Conservation (phyloP, 2,329 filamentous ascomycete genomes). For the Penicillium sp. region DNA sequence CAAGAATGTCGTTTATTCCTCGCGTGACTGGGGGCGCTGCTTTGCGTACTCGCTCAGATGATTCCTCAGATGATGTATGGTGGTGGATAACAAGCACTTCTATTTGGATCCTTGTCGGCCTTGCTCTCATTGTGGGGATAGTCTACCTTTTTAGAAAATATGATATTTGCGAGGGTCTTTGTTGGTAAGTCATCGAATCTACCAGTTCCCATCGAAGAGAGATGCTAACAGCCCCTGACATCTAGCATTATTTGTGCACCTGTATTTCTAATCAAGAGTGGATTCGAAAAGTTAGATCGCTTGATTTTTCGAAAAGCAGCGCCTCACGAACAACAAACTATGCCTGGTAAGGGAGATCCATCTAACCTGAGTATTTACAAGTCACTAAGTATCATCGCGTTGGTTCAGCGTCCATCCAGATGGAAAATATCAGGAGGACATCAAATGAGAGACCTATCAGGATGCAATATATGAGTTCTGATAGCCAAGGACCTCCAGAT, state of each 20-base stretch:
- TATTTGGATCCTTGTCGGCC: accelerated
- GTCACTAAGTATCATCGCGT: not conserved
- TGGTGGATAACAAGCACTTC: accelerated
- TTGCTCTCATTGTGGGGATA: not conserved
- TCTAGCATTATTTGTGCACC: not conserved
- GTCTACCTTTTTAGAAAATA: too few species aligned
- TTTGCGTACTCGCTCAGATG: not conserved
- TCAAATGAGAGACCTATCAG: too few species aligned
- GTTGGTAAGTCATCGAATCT: not conserved
- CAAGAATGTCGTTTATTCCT: not conserved
- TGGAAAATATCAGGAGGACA: not conserved
- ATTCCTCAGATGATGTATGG: not conserved
- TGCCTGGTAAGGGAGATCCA: not conserved
- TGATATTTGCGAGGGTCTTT: not conserved
- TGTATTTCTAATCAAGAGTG: not conserved
- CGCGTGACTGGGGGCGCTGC: not conserved
- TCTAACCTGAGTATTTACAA: not conserved
- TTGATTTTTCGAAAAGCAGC: not conserved
- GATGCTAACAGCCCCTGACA: not conserved
- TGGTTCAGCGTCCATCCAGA: not conserved
- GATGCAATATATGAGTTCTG: not conserved
- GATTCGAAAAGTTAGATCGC: not conserved
- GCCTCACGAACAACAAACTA: not conserved
- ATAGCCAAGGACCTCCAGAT: not conserved
- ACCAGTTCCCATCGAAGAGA: not conserved